Conservation (phyloP, 805 yeast genomes). For the Hanseniaspora lindneri region DNA sequence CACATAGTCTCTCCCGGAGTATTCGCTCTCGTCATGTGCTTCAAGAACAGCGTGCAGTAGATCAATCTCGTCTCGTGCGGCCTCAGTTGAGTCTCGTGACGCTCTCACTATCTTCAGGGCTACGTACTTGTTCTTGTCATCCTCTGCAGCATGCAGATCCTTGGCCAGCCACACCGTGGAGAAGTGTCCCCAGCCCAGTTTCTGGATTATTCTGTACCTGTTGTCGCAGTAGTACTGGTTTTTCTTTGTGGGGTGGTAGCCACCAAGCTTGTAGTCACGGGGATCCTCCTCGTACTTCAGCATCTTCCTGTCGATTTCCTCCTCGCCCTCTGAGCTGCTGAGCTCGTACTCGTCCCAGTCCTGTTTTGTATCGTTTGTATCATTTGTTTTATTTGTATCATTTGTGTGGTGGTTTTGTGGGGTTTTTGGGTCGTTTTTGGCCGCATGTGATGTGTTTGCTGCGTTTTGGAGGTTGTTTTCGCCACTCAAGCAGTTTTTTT, state of each 20-base stretch:
- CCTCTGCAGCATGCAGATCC: slow-evolving; percentile 32
- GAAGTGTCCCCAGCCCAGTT: slow-evolving; percentile 98
- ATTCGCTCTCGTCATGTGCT: slow-evolving; percentile 21
- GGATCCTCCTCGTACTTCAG: slow-evolving; percentile 67
- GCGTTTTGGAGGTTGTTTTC: no score
- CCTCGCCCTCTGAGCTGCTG: slow-evolving; percentile 18
- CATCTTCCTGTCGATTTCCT: slow-evolving; percentile 32
- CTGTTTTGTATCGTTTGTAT: no score
- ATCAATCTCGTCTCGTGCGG: slow-evolving; percentile 88
- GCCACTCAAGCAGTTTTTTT: no score
- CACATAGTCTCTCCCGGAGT: slow-evolving; percentile 42
- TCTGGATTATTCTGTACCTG: slow-evolving; percentile 69
- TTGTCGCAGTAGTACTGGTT: slow-evolving; percentile 75
- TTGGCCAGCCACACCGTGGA: slow-evolving; percentile 89
- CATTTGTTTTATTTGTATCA: no score
- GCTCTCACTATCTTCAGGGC: slow-evolving; percentile 91
- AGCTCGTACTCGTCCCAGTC: slow-evolving; percentile 11
- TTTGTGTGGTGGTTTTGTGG: no score
- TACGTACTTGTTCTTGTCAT: slow-evolving; percentile 50
- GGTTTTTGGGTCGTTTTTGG: no score
- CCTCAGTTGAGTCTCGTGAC: slow-evolving; percentile 81
- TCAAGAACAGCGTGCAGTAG: slow-evolving; percentile 56
- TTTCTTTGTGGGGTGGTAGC: slow-evolving; percentile 85
- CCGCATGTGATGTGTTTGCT: no score
- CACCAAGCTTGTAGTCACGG: slow-evolving; percentile 81